A percentile compares a stretch with the other conserved stretches of the same genome.
These are phyloP conservation scores for Hemisphaericaspora nanyangensis DNA, from an alignment of 805 yeast genomes.

Conservation along the genomic window DNA sequence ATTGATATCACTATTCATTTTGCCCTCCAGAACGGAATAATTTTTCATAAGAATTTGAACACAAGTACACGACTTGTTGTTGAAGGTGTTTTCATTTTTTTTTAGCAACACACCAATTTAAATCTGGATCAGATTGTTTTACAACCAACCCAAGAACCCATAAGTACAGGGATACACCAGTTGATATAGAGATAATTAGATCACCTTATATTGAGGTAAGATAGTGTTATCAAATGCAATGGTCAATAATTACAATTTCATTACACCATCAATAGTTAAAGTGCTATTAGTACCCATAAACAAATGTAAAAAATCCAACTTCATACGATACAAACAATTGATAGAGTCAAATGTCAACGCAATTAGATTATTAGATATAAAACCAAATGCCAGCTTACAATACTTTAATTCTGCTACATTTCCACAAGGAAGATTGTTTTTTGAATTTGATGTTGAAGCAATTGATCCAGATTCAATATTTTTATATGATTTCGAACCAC, in stretches of 20 bases:
- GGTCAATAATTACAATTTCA: slow-evolving; percentile 44
- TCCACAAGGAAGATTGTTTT: slow-evolving; percentile 72
- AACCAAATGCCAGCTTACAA: slow-evolving; percentile 48
- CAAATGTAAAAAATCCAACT: slow-evolving; percentile 38
- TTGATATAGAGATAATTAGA: no score
- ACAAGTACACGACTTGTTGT: no score
- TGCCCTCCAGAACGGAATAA: no score
- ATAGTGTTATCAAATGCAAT: no score
- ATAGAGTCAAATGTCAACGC: slow-evolving; percentile 49
- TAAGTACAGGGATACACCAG: no score
- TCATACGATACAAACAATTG: slow-evolving; percentile 37
- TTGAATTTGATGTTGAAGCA: slow-evolving; percentile 45
- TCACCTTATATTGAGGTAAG: no score
- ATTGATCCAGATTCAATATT: slow-evolving; percentile 58
- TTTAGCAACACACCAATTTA: no score
- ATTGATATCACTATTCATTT: no score
- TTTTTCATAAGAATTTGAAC: no score
- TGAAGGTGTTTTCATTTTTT: no score
- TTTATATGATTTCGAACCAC: slow-evolving; percentile 87
- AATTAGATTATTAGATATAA: slow-evolving; percentile 70
- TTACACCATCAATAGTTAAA: slow-evolving; percentile 63
- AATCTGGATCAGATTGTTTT: no score
- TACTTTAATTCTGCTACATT: slow-evolving; percentile 80
- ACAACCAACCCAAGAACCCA: no score
- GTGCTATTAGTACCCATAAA: slow-evolving; percentile 69